Evolutionary conservation across 257 asterid species (phyloP).

Genomic region (Primulina eburnea): DNA sequence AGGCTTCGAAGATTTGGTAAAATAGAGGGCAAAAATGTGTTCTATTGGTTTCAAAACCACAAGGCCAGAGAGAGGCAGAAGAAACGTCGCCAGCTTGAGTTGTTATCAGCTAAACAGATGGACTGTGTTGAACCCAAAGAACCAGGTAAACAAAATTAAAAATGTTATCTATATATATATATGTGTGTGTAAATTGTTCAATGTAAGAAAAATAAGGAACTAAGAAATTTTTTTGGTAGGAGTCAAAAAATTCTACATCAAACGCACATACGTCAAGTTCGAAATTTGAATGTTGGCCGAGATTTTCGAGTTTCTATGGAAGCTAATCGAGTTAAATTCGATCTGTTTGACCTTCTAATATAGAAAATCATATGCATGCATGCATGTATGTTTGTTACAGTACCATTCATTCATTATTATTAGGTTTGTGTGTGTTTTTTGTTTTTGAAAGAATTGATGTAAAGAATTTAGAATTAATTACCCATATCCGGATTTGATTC

Average conservation of each 20-base stretch:
- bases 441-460: too few relatives aligned
- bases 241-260: neutral
- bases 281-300: neutral
- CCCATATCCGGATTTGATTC: conserved; percentile 14
- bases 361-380: neutral
- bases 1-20: conserved; percentile 65
- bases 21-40: conserved; percentile 78
- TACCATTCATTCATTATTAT: too few relatives aligned
- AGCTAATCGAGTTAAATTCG: neutral
- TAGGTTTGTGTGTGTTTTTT: neutral
- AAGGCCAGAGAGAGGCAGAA: conserved; percentile 84
- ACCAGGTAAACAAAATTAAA: conserved; percentile 26
- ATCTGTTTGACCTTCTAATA: neutral
- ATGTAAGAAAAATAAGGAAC: neutral
- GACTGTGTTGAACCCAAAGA: conserved; percentile 24
- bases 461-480: neutral
- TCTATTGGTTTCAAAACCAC: conserved; percentile 84
- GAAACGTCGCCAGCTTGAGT: conserved; percentile 57
- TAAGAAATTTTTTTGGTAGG: too few relatives aligned
- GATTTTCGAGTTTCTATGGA: neutral
- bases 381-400: neutral
- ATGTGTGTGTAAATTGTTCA: too few relatives aligned
- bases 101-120: conserved; percentile 18
- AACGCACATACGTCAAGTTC: neutral
- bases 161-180: neutral